Conservation (phyloP, 176 grass and related monocot species). For the Dendrocalamus sinicus region DNA sequence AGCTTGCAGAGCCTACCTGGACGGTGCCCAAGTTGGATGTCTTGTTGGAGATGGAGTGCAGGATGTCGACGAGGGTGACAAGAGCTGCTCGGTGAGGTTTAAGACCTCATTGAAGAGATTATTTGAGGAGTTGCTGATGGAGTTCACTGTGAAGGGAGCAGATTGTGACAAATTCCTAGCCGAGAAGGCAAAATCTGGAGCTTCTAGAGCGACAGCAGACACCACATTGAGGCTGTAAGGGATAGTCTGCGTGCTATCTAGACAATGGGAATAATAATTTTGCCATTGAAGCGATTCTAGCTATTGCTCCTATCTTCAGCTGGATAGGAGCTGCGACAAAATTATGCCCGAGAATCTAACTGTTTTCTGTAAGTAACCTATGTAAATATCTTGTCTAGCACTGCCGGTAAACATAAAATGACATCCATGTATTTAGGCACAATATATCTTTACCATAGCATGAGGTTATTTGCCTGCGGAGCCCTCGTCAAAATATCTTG, state of each 20-base stretch:
- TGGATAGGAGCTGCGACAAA: not conserved
- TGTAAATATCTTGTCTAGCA: constrained; percentile 48
- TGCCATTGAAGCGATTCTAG: constrained; percentile 18
- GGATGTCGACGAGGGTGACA: constrained; percentile 80
- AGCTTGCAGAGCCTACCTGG: constrained; percentile 78
- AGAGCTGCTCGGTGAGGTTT: constrained; percentile 72
- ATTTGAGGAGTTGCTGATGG: constrained; percentile 66
- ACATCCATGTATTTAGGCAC: constrained; percentile 23
- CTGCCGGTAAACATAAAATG: constrained; percentile 24
- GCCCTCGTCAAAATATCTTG: not conserved
- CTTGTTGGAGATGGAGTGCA: constrained; percentile 67
- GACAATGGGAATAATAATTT: constrained; percentile 27
- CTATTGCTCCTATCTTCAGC: not conserved
- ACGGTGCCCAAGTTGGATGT: constrained; percentile 85
- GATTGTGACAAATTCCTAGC: constrained; percentile 62
- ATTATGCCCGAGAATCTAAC: constrained; percentile 32
- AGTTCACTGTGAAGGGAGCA: constrained; percentile 63
- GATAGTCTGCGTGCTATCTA: not conserved
- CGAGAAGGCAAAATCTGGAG: constrained; percentile 22
- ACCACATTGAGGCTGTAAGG: constrained; percentile 53
- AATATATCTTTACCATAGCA: not conserved
- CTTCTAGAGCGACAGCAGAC: constrained; percentile 35
- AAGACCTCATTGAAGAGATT: constrained; percentile 63
- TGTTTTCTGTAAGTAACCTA: constrained; percentile 34
- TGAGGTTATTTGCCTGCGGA: constrained; percentile 4